These are phyloP conservation scores for Medicago ruthenica DNA, from an alignment of 306 rosid species.

Conservation along the genomic window DNA sequence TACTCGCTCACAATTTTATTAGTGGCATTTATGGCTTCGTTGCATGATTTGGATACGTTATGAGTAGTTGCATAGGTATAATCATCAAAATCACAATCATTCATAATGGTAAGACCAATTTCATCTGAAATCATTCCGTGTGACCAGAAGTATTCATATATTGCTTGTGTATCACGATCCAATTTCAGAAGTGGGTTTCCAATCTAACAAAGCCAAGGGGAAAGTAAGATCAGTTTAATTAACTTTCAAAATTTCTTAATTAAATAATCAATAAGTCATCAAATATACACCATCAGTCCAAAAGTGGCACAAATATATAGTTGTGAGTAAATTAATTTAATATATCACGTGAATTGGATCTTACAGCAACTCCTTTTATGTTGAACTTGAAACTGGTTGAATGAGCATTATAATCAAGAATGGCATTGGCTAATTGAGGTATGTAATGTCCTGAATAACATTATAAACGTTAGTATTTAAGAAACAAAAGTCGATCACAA, in stretches of 20 bases:
- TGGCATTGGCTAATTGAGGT: constrained; percentile 73
- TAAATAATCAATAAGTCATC: background rate
- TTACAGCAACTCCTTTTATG: constrained; percentile 85
- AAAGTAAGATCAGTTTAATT: background rate
- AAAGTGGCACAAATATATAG: background rate
- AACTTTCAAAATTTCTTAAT: background rate
- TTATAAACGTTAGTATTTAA: background rate
- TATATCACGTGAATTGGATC: constrained; percentile 33
- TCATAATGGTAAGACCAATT: constrained; percentile 66
- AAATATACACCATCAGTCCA: background rate
- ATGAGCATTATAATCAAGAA: constrained; percentile 70
- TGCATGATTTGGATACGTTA: constrained; percentile 64
- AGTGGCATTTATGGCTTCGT: constrained; percentile 55
- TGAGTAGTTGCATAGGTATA: constrained; percentile 54
- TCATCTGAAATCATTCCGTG: constrained; percentile 97
- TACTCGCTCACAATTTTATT: constrained; percentile 61
- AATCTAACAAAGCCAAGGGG: constrained; percentile 54
- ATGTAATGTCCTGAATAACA: constrained; percentile 77
- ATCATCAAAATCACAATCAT: constrained; percentile 75
- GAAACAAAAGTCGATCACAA: background rate
- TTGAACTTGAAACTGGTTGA: constrained; percentile 82
- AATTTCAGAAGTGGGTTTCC: constrained; percentile 88
- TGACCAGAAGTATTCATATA: constrained; percentile 88
- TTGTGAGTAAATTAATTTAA: constrained; percentile 5
- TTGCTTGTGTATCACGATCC: constrained; percentile 70